These are phyloP conservation scores for Selaginella tamariscina DNA, from an alignment of 75 land plant genomes.

Conservation along the genomic window DNA sequence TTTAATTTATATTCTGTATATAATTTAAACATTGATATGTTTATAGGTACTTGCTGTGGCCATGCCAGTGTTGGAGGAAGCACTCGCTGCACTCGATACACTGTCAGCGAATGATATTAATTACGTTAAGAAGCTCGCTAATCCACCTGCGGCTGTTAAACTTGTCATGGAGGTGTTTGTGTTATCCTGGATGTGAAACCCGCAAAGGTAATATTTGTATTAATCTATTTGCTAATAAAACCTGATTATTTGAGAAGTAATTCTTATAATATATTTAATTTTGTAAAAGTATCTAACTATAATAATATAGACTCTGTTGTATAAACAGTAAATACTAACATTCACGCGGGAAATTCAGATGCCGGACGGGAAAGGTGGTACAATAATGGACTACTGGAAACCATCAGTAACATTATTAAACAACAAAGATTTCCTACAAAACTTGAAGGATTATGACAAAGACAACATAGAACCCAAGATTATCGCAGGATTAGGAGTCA, in stretches of 20 bases:
- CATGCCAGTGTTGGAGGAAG: slow-evolving; percentile 36
- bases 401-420: slow-evolving; percentile 29
- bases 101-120: slow-evolving; percentile 35
- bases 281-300: too few species aligned
- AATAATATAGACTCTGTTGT: too few species aligned
- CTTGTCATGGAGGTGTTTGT: slow-evolving; percentile 37
- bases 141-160: slow-evolving; percentile 34
- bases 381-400: slow-evolving; percentile 30
- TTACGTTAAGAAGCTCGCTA: slow-evolving; percentile 33
- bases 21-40: too few species aligned
- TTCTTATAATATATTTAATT: too few species aligned
- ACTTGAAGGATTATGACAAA: slow-evolving; percentile 32
- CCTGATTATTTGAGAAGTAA: too few species aligned
- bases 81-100: slow-evolving; percentile 34
- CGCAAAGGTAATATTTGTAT: too few species aligned
- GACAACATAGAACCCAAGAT: slow-evolving; percentile 28
- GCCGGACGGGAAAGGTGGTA: slow-evolving; percentile 35
- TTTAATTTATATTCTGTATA: too few species aligned
- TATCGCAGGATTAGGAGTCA: slow-evolving; percentile 27
- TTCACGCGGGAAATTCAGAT: too few species aligned
- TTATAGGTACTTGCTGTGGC: slow-evolving; percentile 34
- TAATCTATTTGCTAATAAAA: too few species aligned
- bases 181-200: slow-evolving; percentile 34
- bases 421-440: slow-evolving; percentile 29
- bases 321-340: too few species aligned